These are phyloP conservation scores for Camellia oleifera DNA, from an alignment of 179 eudicot species.

Conservation along the genomic window DNA sequence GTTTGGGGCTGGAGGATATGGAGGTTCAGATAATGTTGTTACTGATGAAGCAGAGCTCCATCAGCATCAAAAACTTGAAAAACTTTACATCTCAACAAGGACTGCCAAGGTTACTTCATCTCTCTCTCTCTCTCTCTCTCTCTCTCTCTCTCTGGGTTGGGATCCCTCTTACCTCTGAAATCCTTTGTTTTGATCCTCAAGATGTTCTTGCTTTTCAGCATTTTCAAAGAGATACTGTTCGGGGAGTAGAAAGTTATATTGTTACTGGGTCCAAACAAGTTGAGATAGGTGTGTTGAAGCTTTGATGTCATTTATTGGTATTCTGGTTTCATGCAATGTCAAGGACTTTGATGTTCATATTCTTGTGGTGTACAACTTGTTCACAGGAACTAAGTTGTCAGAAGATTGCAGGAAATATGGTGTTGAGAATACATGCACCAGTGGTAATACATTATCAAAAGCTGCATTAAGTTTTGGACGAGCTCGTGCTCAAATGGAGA, in stretches of 20 bases:
- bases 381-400: constrained; percentile 76
- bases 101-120: constrained; percentile 72
- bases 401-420: constrained; percentile 96
- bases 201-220: constrained; percentile 47
- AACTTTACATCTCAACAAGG: constrained; percentile 88
- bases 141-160: background rate
- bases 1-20: constrained; percentile 78
- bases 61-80: constrained; percentile 92
- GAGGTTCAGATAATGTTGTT: constrained; percentile 60
- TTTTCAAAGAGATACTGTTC: constrained; percentile 93
- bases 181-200: constrained; percentile 5
- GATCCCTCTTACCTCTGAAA: background rate
- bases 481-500: constrained; percentile 85
- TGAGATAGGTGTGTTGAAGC: constrained; percentile 62
- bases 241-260: constrained; percentile 93
- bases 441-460: constrained; percentile 68
- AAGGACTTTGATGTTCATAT: background rate
- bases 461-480: constrained; percentile 69
- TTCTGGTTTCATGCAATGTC: constrained; percentile 2
- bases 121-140: background rate
- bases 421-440: constrained; percentile 82
- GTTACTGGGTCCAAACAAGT: constrained; percentile 95
- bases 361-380: constrained; percentile 8
- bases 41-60: constrained; percentile 74
- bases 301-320: constrained; percentile 16